Conservation (phyloP, 2,329 filamentous ascomycete genomes). For the Rutstroemia sp. region DNA sequence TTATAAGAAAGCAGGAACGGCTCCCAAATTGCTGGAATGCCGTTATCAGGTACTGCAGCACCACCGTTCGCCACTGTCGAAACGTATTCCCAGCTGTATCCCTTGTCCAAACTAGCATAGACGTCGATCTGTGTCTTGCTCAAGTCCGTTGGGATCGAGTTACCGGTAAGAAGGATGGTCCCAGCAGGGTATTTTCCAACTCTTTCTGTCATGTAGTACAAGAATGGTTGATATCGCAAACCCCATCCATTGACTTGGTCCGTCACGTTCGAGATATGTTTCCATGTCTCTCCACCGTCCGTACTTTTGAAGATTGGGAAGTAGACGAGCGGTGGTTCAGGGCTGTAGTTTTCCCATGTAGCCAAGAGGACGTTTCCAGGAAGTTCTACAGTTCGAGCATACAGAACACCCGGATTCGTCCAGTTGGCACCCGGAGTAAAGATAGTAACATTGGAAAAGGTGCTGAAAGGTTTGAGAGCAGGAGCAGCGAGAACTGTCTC, state of each 20-base stretch:
- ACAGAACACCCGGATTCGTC: conserved; percentile 26
- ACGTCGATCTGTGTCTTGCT: conserved; percentile 60
- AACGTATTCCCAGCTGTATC: conserved; percentile 59
- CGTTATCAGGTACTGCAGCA: conserved; percentile 51
- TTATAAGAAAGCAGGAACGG: conserved; percentile 57
- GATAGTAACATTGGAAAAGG: conserved; percentile 25
- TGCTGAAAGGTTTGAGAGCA: conserved; percentile 15
- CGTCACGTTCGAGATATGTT: conserved; percentile 52
- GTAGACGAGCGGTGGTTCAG: conserved; percentile 41
- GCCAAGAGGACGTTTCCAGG: conserved; percentile 37
- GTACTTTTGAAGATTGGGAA: conserved; percentile 47
- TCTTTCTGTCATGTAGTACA: conserved; percentile 53
- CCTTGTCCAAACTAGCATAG: conserved; percentile 55
- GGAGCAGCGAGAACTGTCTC: conserved; percentile 17
- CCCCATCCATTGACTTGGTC: conserved; percentile 60
- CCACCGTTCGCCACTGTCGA: conserved; percentile 56
- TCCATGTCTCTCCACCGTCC: conserved; percentile 54
- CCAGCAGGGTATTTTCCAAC: conserved; percentile 53
- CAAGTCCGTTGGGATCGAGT: conserved; percentile 40
- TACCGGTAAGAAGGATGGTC: conserved; percentile 51
- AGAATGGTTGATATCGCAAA: conserved; percentile 60
- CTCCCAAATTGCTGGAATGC: conserved; percentile 64
- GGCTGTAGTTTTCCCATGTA: conserved; percentile 50
- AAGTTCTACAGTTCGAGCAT: conserved; percentile 31
- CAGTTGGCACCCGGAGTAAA: conserved; percentile 25